Conservation (phyloP, 2,329 filamentous ascomycete species). For the Aspergillus amoenus region DNA sequence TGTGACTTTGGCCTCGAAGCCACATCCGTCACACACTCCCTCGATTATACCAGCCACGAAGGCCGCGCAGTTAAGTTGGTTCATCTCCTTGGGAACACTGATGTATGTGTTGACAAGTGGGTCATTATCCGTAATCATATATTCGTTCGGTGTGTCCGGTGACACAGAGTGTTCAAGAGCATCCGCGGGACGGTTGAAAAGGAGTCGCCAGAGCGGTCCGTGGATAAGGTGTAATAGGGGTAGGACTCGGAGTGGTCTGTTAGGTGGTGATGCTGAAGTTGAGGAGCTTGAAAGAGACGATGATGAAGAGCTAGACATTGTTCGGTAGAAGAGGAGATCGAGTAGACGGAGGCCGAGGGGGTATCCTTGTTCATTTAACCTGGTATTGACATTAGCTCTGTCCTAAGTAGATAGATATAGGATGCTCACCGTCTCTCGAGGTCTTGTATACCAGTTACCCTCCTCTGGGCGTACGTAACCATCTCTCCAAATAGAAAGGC, state of each 20-base stretch:
- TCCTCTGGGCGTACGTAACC: conserved; percentile 88
- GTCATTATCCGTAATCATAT: conserved; percentile 99
- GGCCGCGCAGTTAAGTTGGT: conserved; percentile 91
- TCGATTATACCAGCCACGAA: conserved; percentile 95
- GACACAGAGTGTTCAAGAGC: conserved; percentile 85
- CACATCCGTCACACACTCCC: conserved; percentile 90
- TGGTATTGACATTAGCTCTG: conserved; percentile 35
- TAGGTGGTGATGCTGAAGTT: conserved; percentile 67
- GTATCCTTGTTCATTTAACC: conserved; percentile 88
- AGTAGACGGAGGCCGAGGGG: conserved; percentile 91
- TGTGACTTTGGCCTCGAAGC: conserved; percentile 83
- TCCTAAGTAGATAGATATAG: not conserved
- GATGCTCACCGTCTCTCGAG: conserved; percentile 77
- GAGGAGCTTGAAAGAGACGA: conserved; percentile 80
- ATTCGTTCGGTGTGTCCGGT: conserved; percentile 83
- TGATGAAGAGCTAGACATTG: conserved; percentile 74
- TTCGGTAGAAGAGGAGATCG: conserved; percentile 89
- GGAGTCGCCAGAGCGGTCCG: conserved; percentile 84
- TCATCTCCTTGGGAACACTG: conserved; percentile 91
- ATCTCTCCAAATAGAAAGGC: conserved; percentile 96
- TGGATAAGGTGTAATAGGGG: conserved; percentile 94
- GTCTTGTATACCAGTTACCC: conserved; percentile 90
- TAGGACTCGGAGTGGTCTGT: conserved; percentile 82
- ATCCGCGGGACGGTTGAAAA: conserved; percentile 88
- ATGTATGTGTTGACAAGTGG: conserved; percentile 94